These are phyloP conservation scores for Phytomonas francai DNA, from an alignment of 208 protist species.

Conservation along the genomic window DNA sequence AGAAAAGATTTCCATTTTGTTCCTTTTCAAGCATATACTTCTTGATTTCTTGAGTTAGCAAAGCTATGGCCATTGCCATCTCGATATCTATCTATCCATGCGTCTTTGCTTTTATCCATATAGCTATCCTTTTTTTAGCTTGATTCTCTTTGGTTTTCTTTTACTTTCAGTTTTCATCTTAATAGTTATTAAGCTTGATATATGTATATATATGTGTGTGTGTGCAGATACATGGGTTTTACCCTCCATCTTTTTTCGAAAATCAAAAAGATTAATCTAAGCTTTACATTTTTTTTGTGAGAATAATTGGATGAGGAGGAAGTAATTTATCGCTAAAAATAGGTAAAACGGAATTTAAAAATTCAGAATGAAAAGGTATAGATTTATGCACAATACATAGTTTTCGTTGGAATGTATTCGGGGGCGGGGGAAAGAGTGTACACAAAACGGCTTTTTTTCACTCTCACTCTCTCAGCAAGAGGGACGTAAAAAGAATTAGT, in stretches of 20 bases:
- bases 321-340: not conserved
- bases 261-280: not conserved
- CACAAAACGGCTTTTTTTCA: not conserved
- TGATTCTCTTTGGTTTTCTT: slow-evolving; percentile 4
- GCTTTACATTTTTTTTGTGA: not conserved
- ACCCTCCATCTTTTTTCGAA: too few relatives aligned
- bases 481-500: not conserved
- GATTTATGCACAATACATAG: not conserved
- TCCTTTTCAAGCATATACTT: not conserved
- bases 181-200: not conserved
- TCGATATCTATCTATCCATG: not conserved
- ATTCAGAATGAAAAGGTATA: not conserved
- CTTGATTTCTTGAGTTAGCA: not conserved
- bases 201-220: not conserved
- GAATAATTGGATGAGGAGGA: not conserved
- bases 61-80: not conserved
- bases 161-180: slow-evolving; percentile 1
- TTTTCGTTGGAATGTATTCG: not conserved
- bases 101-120: not conserved
- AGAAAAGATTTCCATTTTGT: not conserved
- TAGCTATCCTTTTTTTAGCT: not conserved
- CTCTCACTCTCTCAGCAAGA: not conserved
- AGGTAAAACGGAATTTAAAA: not conserved
- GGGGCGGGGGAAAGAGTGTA: not conserved
- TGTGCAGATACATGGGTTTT: not conserved